Evolutionary conservation across 495 filamentous ascomycete genomes (phyloP).

Genomic region (Penicillium cosmopolitanum): DNA sequence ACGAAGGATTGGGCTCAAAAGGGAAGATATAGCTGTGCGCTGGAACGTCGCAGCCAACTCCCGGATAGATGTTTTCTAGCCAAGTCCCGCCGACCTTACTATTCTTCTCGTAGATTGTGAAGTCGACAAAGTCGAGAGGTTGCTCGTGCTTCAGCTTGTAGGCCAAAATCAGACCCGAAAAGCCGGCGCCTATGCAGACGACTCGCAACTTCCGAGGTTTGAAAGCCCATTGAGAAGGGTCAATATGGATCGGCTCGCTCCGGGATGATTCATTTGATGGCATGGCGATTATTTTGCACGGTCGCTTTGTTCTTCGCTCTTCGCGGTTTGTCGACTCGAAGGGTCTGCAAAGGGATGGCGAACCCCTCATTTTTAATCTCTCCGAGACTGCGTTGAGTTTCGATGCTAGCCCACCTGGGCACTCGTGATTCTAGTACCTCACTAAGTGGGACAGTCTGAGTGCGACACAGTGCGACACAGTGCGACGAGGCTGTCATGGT

Average conservation of each 20-base stretch:
- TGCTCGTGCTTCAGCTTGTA: slow-evolving; percentile 34
- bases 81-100: slow-evolving; percentile 43
- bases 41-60: slow-evolving; percentile 36
- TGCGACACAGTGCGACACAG: too few relatives aligned
- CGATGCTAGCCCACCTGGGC: too few relatives aligned
- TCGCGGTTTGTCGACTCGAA: too few relatives aligned
- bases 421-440: too few relatives aligned
- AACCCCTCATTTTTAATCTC: too few relatives aligned
- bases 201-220: slow-evolving; percentile 25
- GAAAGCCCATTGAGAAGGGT: background rate
- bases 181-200: slow-evolving; percentile 45
- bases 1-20: slow-evolving; percentile 64
- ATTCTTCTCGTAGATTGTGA: slow-evolving; percentile 46
- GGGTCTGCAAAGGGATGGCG: too few relatives aligned
- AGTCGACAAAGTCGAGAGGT: slow-evolving; percentile 23
- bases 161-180: slow-evolving; percentile 40
- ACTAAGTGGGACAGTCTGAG: too few relatives aligned
- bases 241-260: background rate
- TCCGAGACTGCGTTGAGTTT: too few relatives aligned
- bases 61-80: slow-evolving; percentile 44
- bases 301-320: too few relatives aligned
- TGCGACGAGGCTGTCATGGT: too few relatives aligned
- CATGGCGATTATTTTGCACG: background rate
- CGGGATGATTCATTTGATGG: background rate
- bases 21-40: slow-evolving; percentile 48